Percentiles rank a stretch among this genome's conserved stretches.
phyloP scores from a whole-genome alignment of 2,329 filamentous ascomycete species.

The Aspergillus brunneoviolaceus region DNA sequence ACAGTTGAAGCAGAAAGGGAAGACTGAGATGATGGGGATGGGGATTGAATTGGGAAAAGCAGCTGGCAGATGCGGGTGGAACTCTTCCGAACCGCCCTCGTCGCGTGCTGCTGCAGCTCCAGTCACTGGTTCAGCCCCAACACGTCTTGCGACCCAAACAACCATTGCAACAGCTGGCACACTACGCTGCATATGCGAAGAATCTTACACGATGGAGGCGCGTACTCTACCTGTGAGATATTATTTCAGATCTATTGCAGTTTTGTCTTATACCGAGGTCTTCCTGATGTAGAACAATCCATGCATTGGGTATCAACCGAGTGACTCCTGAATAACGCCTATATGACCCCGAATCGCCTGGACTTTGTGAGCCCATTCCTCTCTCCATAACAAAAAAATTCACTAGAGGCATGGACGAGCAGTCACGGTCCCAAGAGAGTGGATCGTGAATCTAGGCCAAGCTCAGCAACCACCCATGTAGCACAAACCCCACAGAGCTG shows the following conservation, averaged over 20 bases:
- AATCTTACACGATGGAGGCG: not conserved
- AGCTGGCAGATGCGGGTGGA: conserved; percentile 33
- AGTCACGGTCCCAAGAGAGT: not conserved
- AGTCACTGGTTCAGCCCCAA: conserved; percentile 3
- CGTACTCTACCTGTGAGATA: not conserved
- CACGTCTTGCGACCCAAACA: not conserved
- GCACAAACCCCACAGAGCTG: not conserved
- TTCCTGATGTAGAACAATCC: not conserved
- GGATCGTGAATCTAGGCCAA: not conserved
- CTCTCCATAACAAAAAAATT: not conserved
- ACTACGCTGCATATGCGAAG: not conserved
- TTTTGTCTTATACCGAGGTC: not conserved
- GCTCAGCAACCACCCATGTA: not conserved
- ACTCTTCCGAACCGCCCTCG: conserved; percentile 31
- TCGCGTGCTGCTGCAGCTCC: conserved; percentile 22
- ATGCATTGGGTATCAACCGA: conserved; percentile 18
- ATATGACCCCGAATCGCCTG: not conserved
- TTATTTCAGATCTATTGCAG: not conserved
- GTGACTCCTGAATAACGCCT: conserved; percentile 11
- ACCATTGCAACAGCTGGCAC: not conserved
- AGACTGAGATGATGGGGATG: conserved; percentile 18
- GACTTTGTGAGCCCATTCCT: not conserved
- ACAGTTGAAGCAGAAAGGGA: conserved; percentile 6
- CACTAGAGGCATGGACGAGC: not conserved
- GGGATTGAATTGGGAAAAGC: conserved; percentile 13